phyloP scores from a whole-genome alignment of 495 filamentous ascomycete species.

The Hyaloscypha finlandica region DNA sequence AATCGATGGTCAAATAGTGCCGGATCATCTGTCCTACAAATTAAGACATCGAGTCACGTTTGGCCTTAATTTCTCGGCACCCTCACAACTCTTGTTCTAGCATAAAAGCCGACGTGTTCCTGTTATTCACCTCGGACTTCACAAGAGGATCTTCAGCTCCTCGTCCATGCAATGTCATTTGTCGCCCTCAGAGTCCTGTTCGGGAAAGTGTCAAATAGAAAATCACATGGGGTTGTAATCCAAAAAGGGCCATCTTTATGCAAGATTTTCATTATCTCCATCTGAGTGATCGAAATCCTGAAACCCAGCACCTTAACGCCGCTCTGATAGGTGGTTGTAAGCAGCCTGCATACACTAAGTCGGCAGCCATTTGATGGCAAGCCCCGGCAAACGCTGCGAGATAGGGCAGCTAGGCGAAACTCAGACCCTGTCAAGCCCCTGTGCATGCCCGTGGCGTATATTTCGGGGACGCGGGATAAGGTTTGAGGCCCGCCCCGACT shows the following conservation, averaged over 20 bases:
- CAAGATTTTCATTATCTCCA: not conserved
- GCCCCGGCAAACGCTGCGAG: not conserved
- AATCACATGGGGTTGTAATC: not conserved
- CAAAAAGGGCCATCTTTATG: not conserved
- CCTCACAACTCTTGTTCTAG: no score
- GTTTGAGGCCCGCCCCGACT: not conserved
- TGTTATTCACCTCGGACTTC: no score
- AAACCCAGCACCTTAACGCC: not conserved
- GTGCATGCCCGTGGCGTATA: not conserved
- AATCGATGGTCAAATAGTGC: not conserved
- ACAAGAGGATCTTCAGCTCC: no score
- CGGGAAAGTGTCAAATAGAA: not conserved
- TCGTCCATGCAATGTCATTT: no score
- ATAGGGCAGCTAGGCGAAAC: not conserved
- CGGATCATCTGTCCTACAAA: not conserved
- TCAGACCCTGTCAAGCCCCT: not conserved
- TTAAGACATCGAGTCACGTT: no score
- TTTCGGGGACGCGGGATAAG: not conserved
- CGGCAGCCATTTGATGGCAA: not conserved
- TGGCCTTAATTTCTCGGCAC: no score
- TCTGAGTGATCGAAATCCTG: not conserved
- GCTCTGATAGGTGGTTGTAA: not conserved
- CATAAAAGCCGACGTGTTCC: no score
- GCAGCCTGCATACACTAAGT: not conserved
- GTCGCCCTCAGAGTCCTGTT: no score